phyloP scores from a whole-genome alignment of 2,329 filamentous ascomycete species.

The Penicillium sclerotigenum region DNA sequence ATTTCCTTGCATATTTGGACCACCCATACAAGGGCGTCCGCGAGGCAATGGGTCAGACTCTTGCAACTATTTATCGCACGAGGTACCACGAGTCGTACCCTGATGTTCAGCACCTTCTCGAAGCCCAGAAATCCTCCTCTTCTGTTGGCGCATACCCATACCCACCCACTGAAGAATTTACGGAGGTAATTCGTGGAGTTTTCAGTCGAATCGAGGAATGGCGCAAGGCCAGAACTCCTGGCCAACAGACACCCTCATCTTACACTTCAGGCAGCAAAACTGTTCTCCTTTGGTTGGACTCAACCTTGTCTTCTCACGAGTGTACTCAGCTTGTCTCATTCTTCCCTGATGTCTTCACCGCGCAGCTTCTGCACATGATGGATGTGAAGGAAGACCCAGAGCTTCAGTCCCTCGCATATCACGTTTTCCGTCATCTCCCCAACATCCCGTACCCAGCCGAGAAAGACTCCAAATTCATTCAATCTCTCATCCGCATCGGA shows the following conservation, averaged over 20 bases:
- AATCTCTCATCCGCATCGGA: conserved; percentile 82
- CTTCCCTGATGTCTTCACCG: conserved; percentile 85
- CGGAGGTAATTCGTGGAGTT: conserved; percentile 66
- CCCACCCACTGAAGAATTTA: conserved; percentile 70
- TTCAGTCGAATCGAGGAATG: conserved; percentile 80
- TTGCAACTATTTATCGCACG: conserved; percentile 84
- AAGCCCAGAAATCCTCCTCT: conserved; percentile 73
- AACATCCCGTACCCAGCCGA: conserved; percentile 90
- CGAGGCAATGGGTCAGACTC: conserved; percentile 86
- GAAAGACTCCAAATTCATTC: conserved; percentile 80
- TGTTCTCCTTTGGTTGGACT: conserved; percentile 90
- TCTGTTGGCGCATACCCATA: conserved; percentile 85
- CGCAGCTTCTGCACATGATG: conserved; percentile 98
- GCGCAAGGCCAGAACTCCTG: conserved; percentile 78
- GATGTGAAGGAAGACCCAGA: conserved; percentile 98
- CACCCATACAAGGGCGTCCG: conserved; percentile 97
- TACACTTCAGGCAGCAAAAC: conserved; percentile 98
- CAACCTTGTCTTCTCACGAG: conserved; percentile 83
- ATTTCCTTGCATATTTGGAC: conserved; percentile 88
- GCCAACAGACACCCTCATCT: conserved; percentile 86
- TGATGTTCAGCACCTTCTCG: conserved; percentile 70
- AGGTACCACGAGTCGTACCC: conserved; percentile 92
- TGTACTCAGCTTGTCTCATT: conserved; percentile 88
- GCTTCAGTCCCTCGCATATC: conserved; percentile 88
- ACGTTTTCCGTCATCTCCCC: conserved; percentile 92